Evolutionary conservation across 257 asterid species (phyloP), one percentile per base, ranked within the genome.

Genomic region (Craterostigma plantagineum): DNA sequence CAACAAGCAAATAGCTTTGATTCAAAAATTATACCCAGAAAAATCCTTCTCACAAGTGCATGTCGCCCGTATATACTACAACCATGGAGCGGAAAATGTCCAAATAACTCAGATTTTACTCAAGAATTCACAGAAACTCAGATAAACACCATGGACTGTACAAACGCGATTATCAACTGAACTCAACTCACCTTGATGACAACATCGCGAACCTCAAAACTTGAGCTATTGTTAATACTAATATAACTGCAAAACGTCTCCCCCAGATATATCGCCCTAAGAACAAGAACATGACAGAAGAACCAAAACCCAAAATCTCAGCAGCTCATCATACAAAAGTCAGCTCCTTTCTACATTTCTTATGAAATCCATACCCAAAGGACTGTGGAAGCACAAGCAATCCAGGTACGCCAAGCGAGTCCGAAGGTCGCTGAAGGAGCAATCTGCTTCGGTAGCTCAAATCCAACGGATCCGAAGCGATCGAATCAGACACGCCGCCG

Each of bases 181-280:
- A 34, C 46, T 34, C 17, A 33, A 35, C 18, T 48, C 56, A 82
- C 98, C 98, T 87, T 87, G 52, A 87, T 82, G 14, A 78, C 70
- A 55, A 87, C 68, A 53, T 83, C 98, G 36, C 93, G 72, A 34
- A 62, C 95, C 77, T 79, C 98, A 53, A 64, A 66, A 54, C 23
- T 77, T 30, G 95, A 82, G 63, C 98, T 87, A 67, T 87, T 87
- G 76, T 82, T 87, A 54, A 87, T 87, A 63, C 98, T 87, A 54
- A 87, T 63, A 46, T 87, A 87, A 57, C 98, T 82, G 91, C 98
- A 82, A 60, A 87, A 87, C 13, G 95, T 87, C 83, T 87, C 98
- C 55, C 98, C 98, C 64, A 87, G 60, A 70, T 82, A 87, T 66
- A 87, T 87, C 39, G 98, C 98, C 68, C 98, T 87, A 54, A 58